A percentile compares a stretch with the other conserved stretches of the same genome.
phyloP scores from a whole-genome alignment of 2,329 filamentous ascomycete species.

The Botryotinia calthae region DNA sequence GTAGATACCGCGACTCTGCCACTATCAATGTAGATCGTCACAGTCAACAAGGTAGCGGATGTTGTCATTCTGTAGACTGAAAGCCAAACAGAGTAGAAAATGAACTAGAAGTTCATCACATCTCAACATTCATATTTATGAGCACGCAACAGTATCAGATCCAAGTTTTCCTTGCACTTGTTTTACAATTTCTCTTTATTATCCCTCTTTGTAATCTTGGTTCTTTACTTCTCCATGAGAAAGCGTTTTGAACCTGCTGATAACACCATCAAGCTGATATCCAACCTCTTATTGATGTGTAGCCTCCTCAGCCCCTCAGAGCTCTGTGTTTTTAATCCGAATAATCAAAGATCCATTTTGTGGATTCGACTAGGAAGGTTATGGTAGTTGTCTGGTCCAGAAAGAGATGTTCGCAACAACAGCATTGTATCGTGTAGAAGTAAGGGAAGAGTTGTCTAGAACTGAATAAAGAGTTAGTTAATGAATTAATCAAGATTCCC shows the following conservation, averaged over 20 bases:
- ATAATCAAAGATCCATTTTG: not conserved
- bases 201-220: not conserved
- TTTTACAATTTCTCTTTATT: not conserved
- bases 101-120: rapidly evolving
- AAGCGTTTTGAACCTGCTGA: no score
- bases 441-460: not conserved
- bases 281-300: not conserved
- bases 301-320: not conserved
- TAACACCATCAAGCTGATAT: no score
- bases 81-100: not conserved
- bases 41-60: not conserved
- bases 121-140: not conserved
- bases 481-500: not conserved
- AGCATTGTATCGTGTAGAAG: not conserved
- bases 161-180: rapidly evolving
- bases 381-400: no score
- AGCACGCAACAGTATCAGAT: not conserved
- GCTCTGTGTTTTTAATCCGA: not conserved
- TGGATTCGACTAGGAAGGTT: rapidly evolving
- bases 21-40: not conserved
- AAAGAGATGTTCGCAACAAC: not conserved
- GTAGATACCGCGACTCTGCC: not conserved
- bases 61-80: not conserved
- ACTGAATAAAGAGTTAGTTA: not conserved
- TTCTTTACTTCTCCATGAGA: no score